A percentile compares a stretch with the other conserved stretches of the same genome.
Conservation (phyloP, 1,139 yeast genomes). For the Saccharomyces pastorianus region DNA sequence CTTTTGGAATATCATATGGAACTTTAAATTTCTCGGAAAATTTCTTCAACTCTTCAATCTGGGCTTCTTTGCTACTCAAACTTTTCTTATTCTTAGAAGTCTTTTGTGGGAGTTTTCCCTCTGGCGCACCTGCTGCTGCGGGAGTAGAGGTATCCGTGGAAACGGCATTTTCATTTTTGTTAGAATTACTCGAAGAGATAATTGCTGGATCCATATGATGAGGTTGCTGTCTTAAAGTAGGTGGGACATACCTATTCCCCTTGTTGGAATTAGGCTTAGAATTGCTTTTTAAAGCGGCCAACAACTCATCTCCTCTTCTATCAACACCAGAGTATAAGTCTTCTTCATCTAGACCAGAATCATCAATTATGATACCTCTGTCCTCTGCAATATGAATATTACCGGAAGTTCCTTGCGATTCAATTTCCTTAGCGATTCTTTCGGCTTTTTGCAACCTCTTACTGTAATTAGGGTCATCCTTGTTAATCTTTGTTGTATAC, state of each 20-base stretch:
- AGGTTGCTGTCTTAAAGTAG: conserved; percentile 57
- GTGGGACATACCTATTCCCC: conserved; percentile 38
- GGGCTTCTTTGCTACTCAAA: conserved; percentile 43
- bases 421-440: conserved; percentile 74
- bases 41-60: conserved; percentile 69
- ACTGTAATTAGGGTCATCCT: conserved; percentile 62
- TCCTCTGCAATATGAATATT: conserved; percentile 86
- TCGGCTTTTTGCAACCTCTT: conserved; percentile 66
- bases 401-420: conserved; percentile 50
- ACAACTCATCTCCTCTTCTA: conserved; percentile 52
- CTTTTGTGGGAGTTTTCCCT: conserved; percentile 27
- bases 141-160: conserved; percentile 12
- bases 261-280: conserved; percentile 23
- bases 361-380: conserved; percentile 71
- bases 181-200: conserved; percentile 37
- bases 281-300: conserved; percentile 48
- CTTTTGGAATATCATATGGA: conserved; percentile 65
- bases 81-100: conserved; percentile 17
- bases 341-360: conserved; percentile 87
- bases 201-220: conserved; percentile 74
- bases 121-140: conserved; percentile 11
- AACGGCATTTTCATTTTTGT: conserved; percentile 5
- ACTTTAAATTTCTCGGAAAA: conserved; percentile 79
- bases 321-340: conserved; percentile 90
- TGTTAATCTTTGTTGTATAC: conserved; percentile 81